These are phyloP conservation scores for Nothophytophthora sp. DNA, from an alignment of 352 stramenopile genomes.

Conservation along the genomic window DNA sequence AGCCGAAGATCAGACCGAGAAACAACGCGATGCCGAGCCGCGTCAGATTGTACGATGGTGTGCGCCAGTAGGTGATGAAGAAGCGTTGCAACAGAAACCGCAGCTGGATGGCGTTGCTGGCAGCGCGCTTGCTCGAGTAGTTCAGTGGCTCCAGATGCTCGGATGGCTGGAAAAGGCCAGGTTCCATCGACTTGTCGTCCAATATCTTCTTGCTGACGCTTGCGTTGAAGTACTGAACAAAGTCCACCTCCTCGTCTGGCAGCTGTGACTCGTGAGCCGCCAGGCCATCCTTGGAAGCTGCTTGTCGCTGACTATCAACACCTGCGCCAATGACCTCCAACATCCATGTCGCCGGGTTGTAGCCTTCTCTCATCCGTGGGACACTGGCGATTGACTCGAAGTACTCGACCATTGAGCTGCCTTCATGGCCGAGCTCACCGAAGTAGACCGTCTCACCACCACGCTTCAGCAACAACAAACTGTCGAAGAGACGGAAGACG, in stretches of 20 bases:
- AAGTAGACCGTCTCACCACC: too few species aligned
- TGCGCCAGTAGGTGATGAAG: slow-evolving; percentile 54
- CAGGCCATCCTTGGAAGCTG: too few species aligned
- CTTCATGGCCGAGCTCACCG: too few species aligned
- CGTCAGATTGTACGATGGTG: slow-evolving; percentile 82
- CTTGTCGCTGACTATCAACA: too few species aligned
- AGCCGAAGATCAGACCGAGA: slow-evolving; percentile 73
- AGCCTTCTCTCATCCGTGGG: too few species aligned
- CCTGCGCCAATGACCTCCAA: too few species aligned
- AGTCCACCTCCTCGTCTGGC: slow-evolving; percentile 22
- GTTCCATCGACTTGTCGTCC: slow-evolving; percentile 13
- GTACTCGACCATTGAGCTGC: too few species aligned
- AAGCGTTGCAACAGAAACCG: slow-evolving; percentile 45
- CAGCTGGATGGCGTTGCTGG: slow-evolving; percentile 30
- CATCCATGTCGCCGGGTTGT: too few species aligned
- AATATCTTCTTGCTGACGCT: slow-evolving; percentile 24
- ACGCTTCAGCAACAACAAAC: too few species aligned
- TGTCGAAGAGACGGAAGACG: too few species aligned
- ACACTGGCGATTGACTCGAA: too few species aligned
- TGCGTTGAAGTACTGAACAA: slow-evolving; percentile 21
- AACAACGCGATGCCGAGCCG: slow-evolving; percentile 63
- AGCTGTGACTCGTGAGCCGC: too few species aligned
- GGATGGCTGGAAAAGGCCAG: slow-evolving; percentile 23
- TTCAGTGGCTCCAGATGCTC: slow-evolving; percentile 5
- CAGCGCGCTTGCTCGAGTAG: slow-evolving; percentile 38